A percentile compares a stretch with the other conserved stretches of the same genome.
These are phyloP conservation scores for Quercus gilva DNA, from an alignment of 306 rosid genomes.

Conservation along the genomic window DNA sequence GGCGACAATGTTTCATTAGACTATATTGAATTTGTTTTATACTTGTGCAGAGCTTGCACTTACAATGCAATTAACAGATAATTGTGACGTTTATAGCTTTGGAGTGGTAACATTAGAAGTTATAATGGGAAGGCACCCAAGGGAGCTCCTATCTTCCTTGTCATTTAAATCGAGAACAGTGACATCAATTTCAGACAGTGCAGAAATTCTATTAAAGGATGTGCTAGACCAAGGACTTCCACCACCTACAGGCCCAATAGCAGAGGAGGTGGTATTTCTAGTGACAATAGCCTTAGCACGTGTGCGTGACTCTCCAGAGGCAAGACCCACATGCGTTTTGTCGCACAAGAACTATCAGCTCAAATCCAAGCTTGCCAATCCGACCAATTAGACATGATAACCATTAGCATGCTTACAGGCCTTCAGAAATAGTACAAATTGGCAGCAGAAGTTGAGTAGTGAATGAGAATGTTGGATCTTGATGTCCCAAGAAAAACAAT, in stretches of 20 bases:
- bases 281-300: constrained; percentile 51
- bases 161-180: constrained; percentile 13
- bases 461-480: neutral
- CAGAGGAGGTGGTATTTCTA: constrained; percentile 36
- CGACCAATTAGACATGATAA: constrained; percentile 35
- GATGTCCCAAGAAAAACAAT: neutral
- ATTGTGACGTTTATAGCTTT: constrained; percentile 63
- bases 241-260: constrained; percentile 44
- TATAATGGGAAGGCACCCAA: constrained; percentile 70
- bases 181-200: constrained; percentile 1
- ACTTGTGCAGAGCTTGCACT: constrained; percentile 52
- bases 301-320: constrained; percentile 41
- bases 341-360: constrained; percentile 59
- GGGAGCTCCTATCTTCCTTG: constrained; percentile 38
- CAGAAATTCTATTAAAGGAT: constrained; percentile 44
- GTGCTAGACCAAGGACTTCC: constrained; percentile 55
- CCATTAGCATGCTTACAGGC: constrained; percentile 30
- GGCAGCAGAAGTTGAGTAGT: neutral
- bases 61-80: constrained; percentile 51
- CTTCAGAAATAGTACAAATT: constrained; percentile 23
- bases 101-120: constrained; percentile 64
- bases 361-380: constrained; percentile 22
- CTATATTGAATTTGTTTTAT: neutral
- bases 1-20: neutral
- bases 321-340: constrained; percentile 65